phyloP scores from a whole-genome alignment of 495 filamentous ascomycete genomes.

The Penicillium robsamsonii region DNA sequence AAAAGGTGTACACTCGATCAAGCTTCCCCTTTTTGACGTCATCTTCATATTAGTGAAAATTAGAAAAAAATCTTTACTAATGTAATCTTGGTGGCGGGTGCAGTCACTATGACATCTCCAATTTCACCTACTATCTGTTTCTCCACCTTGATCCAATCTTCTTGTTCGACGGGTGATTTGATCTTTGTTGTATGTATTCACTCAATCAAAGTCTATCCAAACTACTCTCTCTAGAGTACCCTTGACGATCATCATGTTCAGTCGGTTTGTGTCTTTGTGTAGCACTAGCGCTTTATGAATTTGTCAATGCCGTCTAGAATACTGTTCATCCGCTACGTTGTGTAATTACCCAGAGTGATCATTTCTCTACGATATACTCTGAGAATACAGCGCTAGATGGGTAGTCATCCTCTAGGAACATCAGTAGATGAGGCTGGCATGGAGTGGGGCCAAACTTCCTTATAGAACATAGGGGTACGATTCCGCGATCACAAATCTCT shows the following conservation, averaged over 20 bases:
- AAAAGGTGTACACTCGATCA: neutral
- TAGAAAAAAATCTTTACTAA: neutral
- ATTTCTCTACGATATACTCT: neutral
- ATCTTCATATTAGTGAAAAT: neutral
- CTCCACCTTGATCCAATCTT: neutral
- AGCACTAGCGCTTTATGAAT: neutral
- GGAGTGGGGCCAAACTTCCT: neutral
- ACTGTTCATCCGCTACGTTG: neutral
- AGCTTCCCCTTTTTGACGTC: neutral
- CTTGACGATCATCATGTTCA: neutral
- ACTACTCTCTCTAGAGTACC: neutral
- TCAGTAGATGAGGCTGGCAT: neutral
- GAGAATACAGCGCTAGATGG: neutral
- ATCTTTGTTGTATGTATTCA: neutral
- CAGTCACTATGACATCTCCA: neutral
- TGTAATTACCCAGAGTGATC: neutral
- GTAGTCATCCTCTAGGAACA: neutral
- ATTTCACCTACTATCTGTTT: neutral
- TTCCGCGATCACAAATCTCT: neutral
- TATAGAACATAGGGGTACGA: neutral
- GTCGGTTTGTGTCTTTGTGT: neutral
- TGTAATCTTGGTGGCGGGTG: no score
- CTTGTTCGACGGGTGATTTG: neutral
- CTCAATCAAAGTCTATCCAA: neutral
- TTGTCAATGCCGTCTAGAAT: neutral